phyloP scores from a whole-genome alignment of 2,329 filamentous ascomycete species.

The Fusarium sp. region DNA sequence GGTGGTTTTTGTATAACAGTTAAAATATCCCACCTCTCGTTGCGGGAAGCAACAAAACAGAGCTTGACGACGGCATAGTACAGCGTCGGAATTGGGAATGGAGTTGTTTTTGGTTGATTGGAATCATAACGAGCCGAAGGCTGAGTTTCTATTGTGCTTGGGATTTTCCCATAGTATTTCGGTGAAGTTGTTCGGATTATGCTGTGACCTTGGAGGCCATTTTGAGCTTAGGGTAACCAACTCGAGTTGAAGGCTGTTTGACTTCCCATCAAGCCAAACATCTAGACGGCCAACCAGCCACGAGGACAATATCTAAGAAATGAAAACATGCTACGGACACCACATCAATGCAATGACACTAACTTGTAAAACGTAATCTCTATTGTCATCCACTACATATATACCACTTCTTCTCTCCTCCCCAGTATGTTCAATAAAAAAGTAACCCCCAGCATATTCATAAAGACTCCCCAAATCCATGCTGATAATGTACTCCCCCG shows the following conservation, averaged over 20 bases:
- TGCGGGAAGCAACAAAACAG: slow-evolving; percentile 5
- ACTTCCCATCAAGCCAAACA: background rate
- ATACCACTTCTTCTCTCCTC: background rate
- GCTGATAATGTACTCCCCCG: slow-evolving; percentile 17
- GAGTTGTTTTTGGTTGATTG: slow-evolving; percentile 28
- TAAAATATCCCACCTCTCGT: slow-evolving; percentile 17
- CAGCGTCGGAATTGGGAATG: slow-evolving; percentile 25
- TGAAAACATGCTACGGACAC: background rate
- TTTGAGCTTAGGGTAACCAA: background rate
- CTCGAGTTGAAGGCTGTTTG: too few species aligned
- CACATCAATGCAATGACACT: background rate
- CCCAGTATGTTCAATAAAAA: background rate
- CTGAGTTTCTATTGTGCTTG: slow-evolving; percentile 4
- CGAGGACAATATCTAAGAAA: background rate
- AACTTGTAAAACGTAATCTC: background rate
- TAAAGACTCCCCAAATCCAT: slow-evolving; percentile 6
- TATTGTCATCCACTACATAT: slow-evolving; percentile 24
- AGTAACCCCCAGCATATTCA: background rate
- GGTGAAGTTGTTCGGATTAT: background rate
- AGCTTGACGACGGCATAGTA: slow-evolving; percentile 18
- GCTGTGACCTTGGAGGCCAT: background rate
- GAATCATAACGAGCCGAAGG: slow-evolving; percentile 8
- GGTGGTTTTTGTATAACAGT: slow-evolving; percentile 33
- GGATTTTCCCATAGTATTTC: too few species aligned
- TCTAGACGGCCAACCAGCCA: too few species aligned